phyloP scores from a whole-genome alignment of 371 early-diverging fungal species.

The Mucor circinelloides region DNA sequence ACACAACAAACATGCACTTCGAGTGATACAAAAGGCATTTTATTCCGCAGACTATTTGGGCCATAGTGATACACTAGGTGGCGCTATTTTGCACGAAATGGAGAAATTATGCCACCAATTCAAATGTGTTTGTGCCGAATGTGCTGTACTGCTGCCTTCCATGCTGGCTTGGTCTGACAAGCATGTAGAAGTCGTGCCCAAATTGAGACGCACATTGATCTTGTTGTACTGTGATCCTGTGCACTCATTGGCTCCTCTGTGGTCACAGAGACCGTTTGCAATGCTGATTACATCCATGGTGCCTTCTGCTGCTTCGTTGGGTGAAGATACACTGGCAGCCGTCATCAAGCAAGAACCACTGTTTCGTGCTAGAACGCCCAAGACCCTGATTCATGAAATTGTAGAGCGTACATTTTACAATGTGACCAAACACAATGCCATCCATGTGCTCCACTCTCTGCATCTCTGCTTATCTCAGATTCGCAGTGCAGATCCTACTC shows the following conservation, averaged over 20 bases:
- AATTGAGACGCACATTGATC: slow-evolving; percentile 26
- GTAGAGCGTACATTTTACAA: slow-evolving; percentile 24
- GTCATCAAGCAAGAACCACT: slow-evolving; percentile 13
- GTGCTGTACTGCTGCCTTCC: slow-evolving; percentile 44
- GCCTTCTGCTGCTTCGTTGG: neutral
- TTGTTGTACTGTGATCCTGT: slow-evolving; percentile 45
- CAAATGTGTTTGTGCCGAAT: slow-evolving; percentile 46
- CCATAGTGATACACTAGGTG: slow-evolving; percentile 33
- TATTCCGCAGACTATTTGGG: slow-evolving; percentile 46
- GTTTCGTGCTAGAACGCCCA: slow-evolving; percentile 5
- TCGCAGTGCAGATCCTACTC: slow-evolving; percentile 44
- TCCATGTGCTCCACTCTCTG: slow-evolving; percentile 43
- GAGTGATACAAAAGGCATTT: slow-evolving; percentile 45
- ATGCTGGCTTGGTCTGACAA: slow-evolving; percentile 49
- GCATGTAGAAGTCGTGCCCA: slow-evolving; percentile 22
- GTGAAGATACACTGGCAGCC: slow-evolving; percentile 7
- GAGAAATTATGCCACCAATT: slow-evolving; percentile 39
- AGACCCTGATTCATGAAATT: slow-evolving; percentile 28
- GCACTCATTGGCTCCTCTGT: slow-evolving; percentile 32
- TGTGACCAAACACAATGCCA: slow-evolving; percentile 48
- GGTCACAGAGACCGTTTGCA: slow-evolving; percentile 46
- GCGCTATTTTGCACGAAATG: slow-evolving; percentile 36
- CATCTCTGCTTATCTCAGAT: slow-evolving; percentile 46
- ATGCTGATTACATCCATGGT: slow-evolving; percentile 30
- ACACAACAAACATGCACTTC: slow-evolving; percentile 39